phyloP scores from a whole-genome alignment of 2,329 filamentous ascomycete genomes.

The Cladophialophora chaetospira region DNA sequence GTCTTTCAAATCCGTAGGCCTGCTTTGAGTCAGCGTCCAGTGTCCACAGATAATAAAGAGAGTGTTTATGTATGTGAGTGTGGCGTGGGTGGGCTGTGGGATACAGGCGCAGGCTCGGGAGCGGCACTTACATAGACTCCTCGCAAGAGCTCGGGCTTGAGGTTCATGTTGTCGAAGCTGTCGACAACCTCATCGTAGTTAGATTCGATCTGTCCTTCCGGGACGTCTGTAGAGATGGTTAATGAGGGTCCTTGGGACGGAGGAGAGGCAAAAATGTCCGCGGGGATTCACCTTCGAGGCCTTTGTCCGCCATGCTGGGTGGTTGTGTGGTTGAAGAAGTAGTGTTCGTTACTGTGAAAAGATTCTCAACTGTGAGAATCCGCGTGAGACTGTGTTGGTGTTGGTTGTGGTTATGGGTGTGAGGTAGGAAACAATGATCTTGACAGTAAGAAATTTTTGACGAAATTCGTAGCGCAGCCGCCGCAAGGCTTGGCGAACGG shows the following conservation, averaged over 20 bases:
- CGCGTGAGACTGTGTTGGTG: conserved; percentile 20
- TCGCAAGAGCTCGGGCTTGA: conserved; percentile 96
- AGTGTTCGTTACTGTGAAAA: conserved; percentile 12
- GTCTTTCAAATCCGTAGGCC: conserved; percentile 99
- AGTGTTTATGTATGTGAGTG: too few species aligned
- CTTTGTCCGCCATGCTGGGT: conserved; percentile 99
- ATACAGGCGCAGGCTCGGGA: background rate
- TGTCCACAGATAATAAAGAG: too few species aligned
- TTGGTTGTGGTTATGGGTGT: conserved; percentile 17
- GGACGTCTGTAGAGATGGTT: conserved; percentile 83
- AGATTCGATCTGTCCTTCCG: conserved; percentile 99
- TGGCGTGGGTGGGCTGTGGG: conserved; percentile 2
- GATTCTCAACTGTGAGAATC: conserved; percentile 33
- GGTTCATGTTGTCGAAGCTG: conserved; percentile 97
- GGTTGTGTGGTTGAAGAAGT: conserved; percentile 35
- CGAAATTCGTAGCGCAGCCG: background rate
- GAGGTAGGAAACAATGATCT: conserved; percentile 9
- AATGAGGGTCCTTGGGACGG: background rate
- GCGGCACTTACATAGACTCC: conserved; percentile 57
- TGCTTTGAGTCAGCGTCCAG: too few species aligned
- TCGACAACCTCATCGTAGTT: conserved; percentile 99
- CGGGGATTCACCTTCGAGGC: too few species aligned
- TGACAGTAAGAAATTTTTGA: conserved; percentile 25
- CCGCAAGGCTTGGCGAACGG: background rate
- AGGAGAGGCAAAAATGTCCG: background rate